These are phyloP conservation scores for Vitis rotundifolia DNA, from an alignment of 164 flowering plant genomes.

Conservation along the genomic window DNA sequence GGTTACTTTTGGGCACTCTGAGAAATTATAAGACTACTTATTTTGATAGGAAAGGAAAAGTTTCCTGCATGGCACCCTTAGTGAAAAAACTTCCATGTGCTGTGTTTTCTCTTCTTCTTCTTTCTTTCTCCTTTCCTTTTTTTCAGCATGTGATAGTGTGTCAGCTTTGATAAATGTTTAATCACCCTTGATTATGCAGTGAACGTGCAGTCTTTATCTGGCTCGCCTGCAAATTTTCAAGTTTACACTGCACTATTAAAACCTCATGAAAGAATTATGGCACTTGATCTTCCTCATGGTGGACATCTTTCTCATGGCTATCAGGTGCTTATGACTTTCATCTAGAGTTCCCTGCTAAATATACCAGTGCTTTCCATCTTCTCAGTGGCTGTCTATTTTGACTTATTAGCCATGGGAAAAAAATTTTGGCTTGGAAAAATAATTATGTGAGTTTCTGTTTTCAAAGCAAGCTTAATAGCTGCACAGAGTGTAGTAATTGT, in stretches of 20 bases:
- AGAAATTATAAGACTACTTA: neutral
- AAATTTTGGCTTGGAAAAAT: too few species aligned
- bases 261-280: constrained; percentile 99
- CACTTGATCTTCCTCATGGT: constrained; percentile 93
- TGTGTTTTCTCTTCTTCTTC: neutral
- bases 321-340: constrained; percentile 41
- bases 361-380: too few species aligned
- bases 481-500: too few species aligned
- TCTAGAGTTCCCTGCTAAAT: neutral
- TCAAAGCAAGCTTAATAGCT: too few species aligned
- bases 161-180: neutral
- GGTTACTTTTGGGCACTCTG: neutral
- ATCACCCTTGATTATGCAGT: constrained; percentile 48
- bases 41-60: neutral
- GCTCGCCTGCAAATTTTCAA: constrained; percentile 87
- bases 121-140: neutral
- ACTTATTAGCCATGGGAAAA: too few species aligned
- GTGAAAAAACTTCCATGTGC: neutral
- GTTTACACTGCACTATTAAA: constrained; percentile 75
- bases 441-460: too few species aligned
- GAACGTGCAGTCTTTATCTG: constrained; percentile 92
- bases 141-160: neutral
- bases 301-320: constrained; percentile 97
- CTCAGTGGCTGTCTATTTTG: too few species aligned
- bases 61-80: neutral